These are phyloP conservation scores for Bipolaris cookei DNA, from an alignment of 2,329 filamentous ascomycete genomes.

Conservation along the genomic window DNA sequence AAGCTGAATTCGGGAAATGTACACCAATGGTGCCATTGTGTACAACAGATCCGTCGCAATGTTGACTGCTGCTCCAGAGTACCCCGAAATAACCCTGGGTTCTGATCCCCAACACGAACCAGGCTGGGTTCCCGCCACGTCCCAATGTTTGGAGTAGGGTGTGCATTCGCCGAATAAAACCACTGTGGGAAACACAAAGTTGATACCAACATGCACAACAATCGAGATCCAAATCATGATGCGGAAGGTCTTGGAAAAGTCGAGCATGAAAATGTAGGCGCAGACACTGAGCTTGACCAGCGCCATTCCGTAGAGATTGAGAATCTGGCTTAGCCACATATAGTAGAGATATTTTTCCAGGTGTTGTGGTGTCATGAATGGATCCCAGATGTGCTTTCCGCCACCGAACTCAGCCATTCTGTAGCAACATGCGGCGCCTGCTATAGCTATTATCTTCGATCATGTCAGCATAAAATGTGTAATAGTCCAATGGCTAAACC, in stretches of 20 bases:
- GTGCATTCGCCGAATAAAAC: constrained; percentile 33
- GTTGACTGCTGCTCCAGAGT: constrained; percentile 34
- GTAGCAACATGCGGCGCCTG: constrained; percentile 28
- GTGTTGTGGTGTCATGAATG: constrained; percentile 26
- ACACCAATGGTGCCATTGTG: constrained; percentile 32
- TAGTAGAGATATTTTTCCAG: constrained; percentile 25
- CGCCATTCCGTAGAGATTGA: constrained; percentile 38
- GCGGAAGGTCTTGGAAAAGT: constrained; percentile 32
- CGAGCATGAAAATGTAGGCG: constrained; percentile 35
- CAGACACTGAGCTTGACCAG: constrained; percentile 39
- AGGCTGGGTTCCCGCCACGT: constrained; percentile 25
- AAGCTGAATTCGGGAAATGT: constrained; percentile 33
- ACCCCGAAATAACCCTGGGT: constrained; percentile 36
- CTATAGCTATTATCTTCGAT: constrained; percentile 27
- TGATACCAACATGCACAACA: constrained; percentile 27
- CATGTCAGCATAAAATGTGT: constrained; percentile 1
- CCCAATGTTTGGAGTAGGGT: constrained; percentile 34
- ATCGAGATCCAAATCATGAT: constrained; percentile 32
- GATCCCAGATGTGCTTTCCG: constrained; percentile 36
- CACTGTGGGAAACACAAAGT: constrained; percentile 34
- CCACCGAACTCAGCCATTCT: constrained; percentile 28
- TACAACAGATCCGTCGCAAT: constrained; percentile 36
- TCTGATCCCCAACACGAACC: constrained; percentile 32
- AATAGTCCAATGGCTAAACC: background rate
- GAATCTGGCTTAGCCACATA: constrained; percentile 33